Base-by-base conservation (phyloP, 352 stramenopile genomes). In the Globisporangium apiculatum region DNA sequence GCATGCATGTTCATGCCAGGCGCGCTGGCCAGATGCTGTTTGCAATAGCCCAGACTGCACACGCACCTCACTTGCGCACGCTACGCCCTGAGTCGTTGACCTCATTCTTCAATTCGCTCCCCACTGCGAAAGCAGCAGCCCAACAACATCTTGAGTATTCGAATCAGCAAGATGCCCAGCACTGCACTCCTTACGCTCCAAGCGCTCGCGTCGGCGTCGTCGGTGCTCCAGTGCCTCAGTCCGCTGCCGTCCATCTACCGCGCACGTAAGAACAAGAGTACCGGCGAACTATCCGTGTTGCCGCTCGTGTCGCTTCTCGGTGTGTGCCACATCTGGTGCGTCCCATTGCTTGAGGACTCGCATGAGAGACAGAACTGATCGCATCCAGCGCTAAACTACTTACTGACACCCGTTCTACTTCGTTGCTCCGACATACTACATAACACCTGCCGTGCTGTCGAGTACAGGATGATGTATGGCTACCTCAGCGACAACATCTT, bases 381-480 rank as follows among this genome's bases (percentile, higher is more conserved):
- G 24, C 24, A 31, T 53, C 17, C n/a, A 24, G 15, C 24, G 5
- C 37, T 17, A 52, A 12, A 12, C 35, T 1, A 31, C 40, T 43
- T 31, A 31, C 24, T 31, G 24, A 31, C 24, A 31, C 24, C 24
- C 1, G 24, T 3, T 31, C 24, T 31, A 31, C 24, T 31, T 31
- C 24, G 24, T 31, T 31, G 24, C 24, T 31, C 24, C 24, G 24
- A 31, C 24, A 31, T 31, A 31, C 24, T 31, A 31, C 24, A 31
- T 31, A 31, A 31, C 24, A 31, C 24, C 1, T 31, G 24, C 24
- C 24, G 24, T 31, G 10, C 14, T 43, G 36, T 38, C 31, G 40
- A 43, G 11, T 12, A 15, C 42, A 71, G 67, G 64, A 47, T 75
- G 46, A 55, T 75, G 42, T 75, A 72, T 40, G 67, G 67, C n/a